Base-by-base conservation (phyloP, 192 early-diverging fungal species). In the Polychytrium aggregatum region DNA sequence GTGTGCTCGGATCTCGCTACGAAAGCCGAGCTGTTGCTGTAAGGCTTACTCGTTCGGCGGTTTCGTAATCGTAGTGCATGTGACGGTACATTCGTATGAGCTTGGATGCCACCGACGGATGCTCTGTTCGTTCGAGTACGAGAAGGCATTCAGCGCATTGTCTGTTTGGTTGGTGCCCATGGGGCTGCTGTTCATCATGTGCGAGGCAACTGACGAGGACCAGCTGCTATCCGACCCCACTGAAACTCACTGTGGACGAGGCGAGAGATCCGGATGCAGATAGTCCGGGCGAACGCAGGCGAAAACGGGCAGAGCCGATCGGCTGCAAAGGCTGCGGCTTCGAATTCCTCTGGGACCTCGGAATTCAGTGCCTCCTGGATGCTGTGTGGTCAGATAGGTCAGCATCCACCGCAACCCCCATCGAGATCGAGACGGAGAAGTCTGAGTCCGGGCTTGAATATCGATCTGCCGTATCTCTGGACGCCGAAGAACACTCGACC, bases 311-410 rank as follows among this genome's bases (percentile, higher is more conserved):
- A 22, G 11, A 56, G n/a, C 14, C 47, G 36, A 31, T 49, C 55
- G 14, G 55, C 45, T 3, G 55, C 55, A 42, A 56, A 56, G 2
- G 49, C 25, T 1, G 55, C 55, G 1, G 46, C 55, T 2, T 49
- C 55, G 9, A 56, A 28, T 33, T 56, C 55, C 45, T 41, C 24
- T 17, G 44, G 27, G 1, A 49, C 47, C 18, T 56, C 49, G 3
- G 55, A 48, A 22, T 56, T 47, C 38, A 56, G 22, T 4, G 36
- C 20, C 2, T 46, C 25, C 21, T 44, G 43, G 24, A 56, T 29
- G 1, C 55, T 56, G 26, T 20, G 24, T 16, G 21, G 13, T 1
- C 1, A 9, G 21, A 14, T 48, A n/a, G 9, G 31, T 20, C 8
- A 42, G 9, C 20, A 42, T 9, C n/a, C n/a, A n/a, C n/a, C n/a